These are phyloP conservation scores for Breviolum minutum DNA, from an alignment of 73 alveolate genomes.

Conservation along the genomic window DNA sequence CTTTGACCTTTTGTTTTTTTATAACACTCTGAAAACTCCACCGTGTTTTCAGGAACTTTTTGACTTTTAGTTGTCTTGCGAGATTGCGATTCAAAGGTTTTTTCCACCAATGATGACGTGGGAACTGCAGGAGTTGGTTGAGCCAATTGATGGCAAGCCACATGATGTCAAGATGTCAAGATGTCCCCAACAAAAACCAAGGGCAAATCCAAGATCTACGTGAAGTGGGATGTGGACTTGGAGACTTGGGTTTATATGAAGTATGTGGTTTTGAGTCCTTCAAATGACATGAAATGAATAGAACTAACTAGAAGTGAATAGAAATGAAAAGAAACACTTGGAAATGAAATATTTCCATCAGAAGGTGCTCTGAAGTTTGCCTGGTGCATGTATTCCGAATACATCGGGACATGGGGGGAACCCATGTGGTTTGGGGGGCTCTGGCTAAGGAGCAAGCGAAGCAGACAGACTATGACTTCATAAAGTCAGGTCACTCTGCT, in stretches of 20 bases:
- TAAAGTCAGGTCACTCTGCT: neutral
- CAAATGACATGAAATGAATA: neutral
- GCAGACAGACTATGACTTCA: slow-evolving; percentile 9
- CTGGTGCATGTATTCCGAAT: neutral
- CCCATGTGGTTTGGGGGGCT: no score
- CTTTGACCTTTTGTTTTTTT: no score
- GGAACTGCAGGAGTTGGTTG: no score
- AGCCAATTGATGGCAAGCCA: no score
- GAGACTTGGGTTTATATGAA: slow-evolving; percentile 16
- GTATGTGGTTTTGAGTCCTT: neutral
- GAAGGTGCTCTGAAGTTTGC: neutral
- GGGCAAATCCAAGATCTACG: slow-evolving; percentile 34
- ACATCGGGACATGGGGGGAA: no score
- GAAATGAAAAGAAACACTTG: neutral
- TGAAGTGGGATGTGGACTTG: slow-evolving; percentile 42
- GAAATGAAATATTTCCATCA: neutral
- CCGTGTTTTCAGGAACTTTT: no score
- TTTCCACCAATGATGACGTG: neutral
- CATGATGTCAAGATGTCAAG: no score
- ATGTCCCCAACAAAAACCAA: no score
- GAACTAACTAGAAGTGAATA: neutral
- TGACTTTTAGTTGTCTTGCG: neutral
- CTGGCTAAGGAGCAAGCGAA: slow-evolving; percentile 32
- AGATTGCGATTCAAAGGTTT: neutral
- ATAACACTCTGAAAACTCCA: no score